A percentile compares a stretch with the other conserved stretches of the same genome.
phyloP scores from a whole-genome alignment of 2,329 filamentous ascomycete species.

The Penicillium nordicum region DNA sequence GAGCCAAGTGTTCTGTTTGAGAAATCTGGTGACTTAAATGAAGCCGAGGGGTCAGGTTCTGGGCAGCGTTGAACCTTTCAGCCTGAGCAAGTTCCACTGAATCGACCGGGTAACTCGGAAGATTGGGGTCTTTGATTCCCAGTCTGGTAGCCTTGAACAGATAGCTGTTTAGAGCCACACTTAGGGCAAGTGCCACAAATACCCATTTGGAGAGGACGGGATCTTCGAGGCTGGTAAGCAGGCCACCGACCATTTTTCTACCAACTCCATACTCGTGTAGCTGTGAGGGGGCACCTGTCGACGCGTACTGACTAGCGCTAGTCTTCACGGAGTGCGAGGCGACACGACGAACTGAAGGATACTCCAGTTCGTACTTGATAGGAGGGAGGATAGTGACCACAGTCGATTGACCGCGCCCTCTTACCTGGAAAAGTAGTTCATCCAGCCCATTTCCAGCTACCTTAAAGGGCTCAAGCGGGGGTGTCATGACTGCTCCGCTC shows the following conservation, averaged over 20 bases:
- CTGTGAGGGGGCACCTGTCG: too few relatives aligned
- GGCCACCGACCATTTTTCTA: neutral
- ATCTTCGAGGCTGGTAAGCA: neutral
- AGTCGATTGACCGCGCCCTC: neutral
- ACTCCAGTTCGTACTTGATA: neutral
- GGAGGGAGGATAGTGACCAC: neutral
- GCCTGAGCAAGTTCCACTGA: neutral
- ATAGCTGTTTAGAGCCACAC: neutral
- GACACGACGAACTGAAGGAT: neutral
- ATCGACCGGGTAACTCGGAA: accelerated
- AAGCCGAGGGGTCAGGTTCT: neutral
- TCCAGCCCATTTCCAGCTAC: neutral
- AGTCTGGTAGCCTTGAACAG: neutral
- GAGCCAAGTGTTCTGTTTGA: neutral
- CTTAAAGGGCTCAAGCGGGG: neutral
- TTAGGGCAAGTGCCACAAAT: neutral
- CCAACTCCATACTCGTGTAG: neutral
- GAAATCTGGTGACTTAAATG: neutral
- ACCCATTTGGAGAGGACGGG: neutral
- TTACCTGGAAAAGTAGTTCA: neutral
- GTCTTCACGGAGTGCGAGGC: too few relatives aligned
- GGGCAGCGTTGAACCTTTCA: neutral
- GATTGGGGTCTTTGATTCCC: neutral
- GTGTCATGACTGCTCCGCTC: neutral
- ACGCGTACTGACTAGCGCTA: too few relatives aligned